Percentiles rank a stretch among this genome's conserved stretches.
Conservation (phyloP, 2,329 filamentous ascomycete genomes). For the Beauveria scarabaeidicola region DNA sequence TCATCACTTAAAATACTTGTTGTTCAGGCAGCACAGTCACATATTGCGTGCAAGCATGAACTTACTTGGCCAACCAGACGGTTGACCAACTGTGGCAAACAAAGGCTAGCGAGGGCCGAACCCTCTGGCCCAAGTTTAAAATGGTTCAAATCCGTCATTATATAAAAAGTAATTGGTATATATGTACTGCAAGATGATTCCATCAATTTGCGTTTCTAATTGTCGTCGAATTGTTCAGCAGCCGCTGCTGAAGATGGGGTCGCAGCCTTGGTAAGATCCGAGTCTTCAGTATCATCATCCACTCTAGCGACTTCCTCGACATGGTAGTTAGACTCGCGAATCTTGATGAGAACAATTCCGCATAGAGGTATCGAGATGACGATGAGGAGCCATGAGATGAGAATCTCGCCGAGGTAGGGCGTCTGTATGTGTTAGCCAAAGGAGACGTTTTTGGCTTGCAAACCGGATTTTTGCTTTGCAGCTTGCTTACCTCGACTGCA, state of each 20-base stretch:
- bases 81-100: too few species aligned
- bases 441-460: not conserved
- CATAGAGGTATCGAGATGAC: constrained; percentile 18
- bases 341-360: constrained; percentile 14
- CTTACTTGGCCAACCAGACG: too few species aligned
- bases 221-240: not conserved
- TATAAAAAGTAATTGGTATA: not conserved
- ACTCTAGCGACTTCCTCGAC: constrained; percentile 15
- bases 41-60: too few species aligned
- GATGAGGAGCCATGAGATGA: constrained; percentile 19
- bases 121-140: too few species aligned
- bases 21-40: too few species aligned
- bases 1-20: too few species aligned
- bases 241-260: not conserved
- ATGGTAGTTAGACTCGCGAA: constrained; percentile 19
- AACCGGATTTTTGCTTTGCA: not conserved
- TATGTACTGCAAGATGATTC: not conserved
- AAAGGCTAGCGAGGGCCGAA: too few species aligned
- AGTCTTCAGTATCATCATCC: constrained; percentile 11
- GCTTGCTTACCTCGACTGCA: constrained; percentile 19
- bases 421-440: constrained; percentile 13
- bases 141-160: not conserved
- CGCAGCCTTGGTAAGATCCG: not conserved
- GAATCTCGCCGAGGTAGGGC: constrained; percentile 18
- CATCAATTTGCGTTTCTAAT: not conserved